phyloP scores from a whole-genome alignment of 2,329 filamentous ascomycete species.

The Aspergillus hortae region DNA sequence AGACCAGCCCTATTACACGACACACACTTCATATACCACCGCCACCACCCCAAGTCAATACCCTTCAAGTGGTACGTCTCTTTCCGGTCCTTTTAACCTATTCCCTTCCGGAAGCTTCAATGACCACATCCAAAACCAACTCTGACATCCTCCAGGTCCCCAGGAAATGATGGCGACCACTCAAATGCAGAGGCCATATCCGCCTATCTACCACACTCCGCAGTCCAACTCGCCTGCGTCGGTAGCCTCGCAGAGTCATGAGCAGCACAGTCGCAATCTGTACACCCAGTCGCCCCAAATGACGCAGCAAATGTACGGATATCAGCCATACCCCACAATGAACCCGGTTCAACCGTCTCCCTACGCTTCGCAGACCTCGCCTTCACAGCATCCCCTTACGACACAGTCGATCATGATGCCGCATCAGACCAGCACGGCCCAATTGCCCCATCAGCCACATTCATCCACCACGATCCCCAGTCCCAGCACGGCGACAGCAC shows the following conservation, averaged over 20 bases:
- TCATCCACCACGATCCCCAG: slow-evolving; percentile 61
- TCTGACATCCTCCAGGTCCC: slow-evolving; percentile 65
- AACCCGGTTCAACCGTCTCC: slow-evolving; percentile 53
- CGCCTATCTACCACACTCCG: slow-evolving; percentile 91
- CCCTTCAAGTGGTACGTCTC: slow-evolving; percentile 73
- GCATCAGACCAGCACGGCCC: slow-evolving; percentile 35
- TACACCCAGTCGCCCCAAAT: slow-evolving; percentile 82
- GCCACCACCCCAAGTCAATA: slow-evolving; percentile 79
- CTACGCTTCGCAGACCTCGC: slow-evolving; percentile 54
- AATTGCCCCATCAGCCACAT: slow-evolving; percentile 40
- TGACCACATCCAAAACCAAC: no score
- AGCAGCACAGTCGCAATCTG: slow-evolving; percentile 77
- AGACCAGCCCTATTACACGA: slow-evolving; percentile 71
- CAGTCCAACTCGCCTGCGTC: slow-evolving; percentile 94
- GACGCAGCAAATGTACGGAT: slow-evolving; percentile 80
- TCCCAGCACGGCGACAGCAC: slow-evolving; percentile 47
- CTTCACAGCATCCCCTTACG: slow-evolving; percentile 55
- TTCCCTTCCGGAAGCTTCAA: no score
- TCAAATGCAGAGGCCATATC: slow-evolving; percentile 69
- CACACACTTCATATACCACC: slow-evolving; percentile 78
- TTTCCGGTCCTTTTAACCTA: neutral
- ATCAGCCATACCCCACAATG: slow-evolving; percentile 54
- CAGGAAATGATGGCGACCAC: slow-evolving; percentile 65
- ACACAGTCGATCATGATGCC: slow-evolving; percentile 54
- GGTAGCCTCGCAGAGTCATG: slow-evolving; percentile 84